A percentile compares a stretch with the other conserved stretches of the same genome.
These are phyloP conservation scores for Pneumocystis jirovecii DNA, from an alignment of 1,139 yeast species.

Conservation along the genomic window DNA sequence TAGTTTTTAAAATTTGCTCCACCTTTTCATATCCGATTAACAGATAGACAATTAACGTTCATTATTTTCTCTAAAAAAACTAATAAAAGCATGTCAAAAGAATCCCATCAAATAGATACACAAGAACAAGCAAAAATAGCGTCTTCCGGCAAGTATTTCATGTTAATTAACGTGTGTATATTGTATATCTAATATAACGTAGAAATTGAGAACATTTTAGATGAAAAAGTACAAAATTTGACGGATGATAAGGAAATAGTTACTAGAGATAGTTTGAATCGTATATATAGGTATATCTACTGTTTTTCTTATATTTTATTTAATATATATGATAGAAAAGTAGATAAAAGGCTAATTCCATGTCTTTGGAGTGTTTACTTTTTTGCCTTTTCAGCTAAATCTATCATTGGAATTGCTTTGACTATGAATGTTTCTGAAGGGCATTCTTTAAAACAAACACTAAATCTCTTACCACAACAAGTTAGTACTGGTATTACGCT, in stretches of 20 bases:
- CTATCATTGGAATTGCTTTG: neutral
- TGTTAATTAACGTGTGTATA: too few relatives aligned
- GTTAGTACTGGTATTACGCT: constrained; percentile 29
- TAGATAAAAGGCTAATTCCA: neutral
- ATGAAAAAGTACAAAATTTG: too few relatives aligned
- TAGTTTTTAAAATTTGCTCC: too few relatives aligned
- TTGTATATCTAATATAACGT: too few relatives aligned
- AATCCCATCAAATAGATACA: neutral
- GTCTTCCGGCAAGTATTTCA: neutral
- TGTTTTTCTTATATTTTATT: neutral
- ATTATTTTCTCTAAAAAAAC: too few relatives aligned
- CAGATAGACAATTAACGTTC: too few relatives aligned
- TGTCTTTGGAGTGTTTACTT: neutral
- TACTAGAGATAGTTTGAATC: neutral
- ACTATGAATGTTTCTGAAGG: neutral
- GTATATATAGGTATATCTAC: neutral
- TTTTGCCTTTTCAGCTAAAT: neutral
- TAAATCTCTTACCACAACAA: neutral
- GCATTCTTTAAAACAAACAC: neutral
- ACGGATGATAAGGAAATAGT: neutral
- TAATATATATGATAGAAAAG: neutral
- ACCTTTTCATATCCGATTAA: too few relatives aligned
- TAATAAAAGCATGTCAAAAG: too few relatives aligned
- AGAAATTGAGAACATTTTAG: neutral
- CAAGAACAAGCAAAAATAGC: neutral